Base-by-base conservation (phyloP, 208 protist species). In the Wallacemonas rigidus region DNA sequence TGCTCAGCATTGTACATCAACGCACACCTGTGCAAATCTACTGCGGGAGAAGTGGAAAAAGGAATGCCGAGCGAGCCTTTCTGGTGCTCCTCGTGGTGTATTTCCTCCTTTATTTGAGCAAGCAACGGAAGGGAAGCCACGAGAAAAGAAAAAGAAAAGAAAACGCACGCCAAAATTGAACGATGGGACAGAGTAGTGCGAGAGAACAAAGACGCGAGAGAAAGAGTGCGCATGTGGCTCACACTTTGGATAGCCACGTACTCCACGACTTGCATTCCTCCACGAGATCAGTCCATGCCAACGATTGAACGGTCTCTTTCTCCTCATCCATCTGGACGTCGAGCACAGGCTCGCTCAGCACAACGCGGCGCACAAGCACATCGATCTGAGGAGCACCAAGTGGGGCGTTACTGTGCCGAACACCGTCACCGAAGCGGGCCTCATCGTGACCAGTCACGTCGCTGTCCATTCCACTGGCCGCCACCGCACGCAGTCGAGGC, bases 231-330 rank as follows among this genome's bases (percentile, higher is more conserved):
- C 39, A 41, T 68, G 38, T 38, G 9, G 17, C 44, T 78, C 36
- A 89, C 7, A 92, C 81, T 71, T 88, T 82, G 12, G 80, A 75
- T 17, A 95, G 69, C 87, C 85, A 92, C 58, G 79, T 75, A 36
- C 83, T 85, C 90, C 90, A 95, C 61, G 78, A 81, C 51, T 83
- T 72, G 15, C 83, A 84, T 2, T 91, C 90, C 47, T 76, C 77
- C 17, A 74, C 71, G 54, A 95, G 77, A 75, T 95, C 90, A n/a
- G 81, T 73, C 45, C 86, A 84, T 43, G 76, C 81, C 51, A 91
- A 61, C 9, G 75, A 70, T 71, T 81, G 75, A 67, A 88, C 60
- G 44, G 77, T 54, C 45, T 83, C 69, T 67, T 72, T 63, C 8
- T 79, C 73, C 38, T 82, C 85, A 71, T 92, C 90, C 80, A 89